phyloP scores from a whole-genome alignment of 176 grass and related monocot genomes.

The Calamus simplicifolius region DNA sequence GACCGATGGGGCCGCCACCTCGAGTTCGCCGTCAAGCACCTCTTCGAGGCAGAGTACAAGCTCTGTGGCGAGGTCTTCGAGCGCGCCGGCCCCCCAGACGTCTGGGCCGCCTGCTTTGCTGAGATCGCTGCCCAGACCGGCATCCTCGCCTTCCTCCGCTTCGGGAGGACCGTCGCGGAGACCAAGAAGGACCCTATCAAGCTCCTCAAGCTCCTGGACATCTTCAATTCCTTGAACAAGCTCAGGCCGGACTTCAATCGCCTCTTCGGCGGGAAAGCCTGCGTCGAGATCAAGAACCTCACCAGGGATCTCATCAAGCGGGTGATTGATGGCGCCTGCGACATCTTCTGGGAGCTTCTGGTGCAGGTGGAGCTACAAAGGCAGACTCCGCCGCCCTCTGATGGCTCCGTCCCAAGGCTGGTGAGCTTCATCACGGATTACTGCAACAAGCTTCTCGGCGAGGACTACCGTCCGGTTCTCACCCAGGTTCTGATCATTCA shows the following conservation, averaged over 20 bases:
- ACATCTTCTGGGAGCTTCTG: constrained; percentile 21
- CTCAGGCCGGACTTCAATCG: constrained; percentile 19
- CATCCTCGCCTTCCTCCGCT: constrained; percentile 57
- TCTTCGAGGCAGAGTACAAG: constrained; percentile 53
- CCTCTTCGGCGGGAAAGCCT: constrained; percentile 17
- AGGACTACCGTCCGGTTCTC: constrained; percentile 12
- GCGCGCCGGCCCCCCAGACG: constrained; percentile 19
- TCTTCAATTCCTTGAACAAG: constrained; percentile 17
- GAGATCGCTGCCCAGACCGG: constrained; percentile 37
- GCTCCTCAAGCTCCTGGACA: constrained; percentile 21
- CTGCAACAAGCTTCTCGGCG: constrained; percentile 12
- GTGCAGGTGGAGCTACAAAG: constrained; percentile 22
- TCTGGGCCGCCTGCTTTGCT: constrained; percentile 33
- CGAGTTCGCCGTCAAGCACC: constrained; percentile 45
- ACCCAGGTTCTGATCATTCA: constrained; percentile 16
- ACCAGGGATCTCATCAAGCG: constrained; percentile 20
- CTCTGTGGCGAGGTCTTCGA: constrained; percentile 56
- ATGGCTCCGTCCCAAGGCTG: constrained; percentile 16
- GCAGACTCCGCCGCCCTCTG: constrained; percentile 1
- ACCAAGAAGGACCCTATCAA: constrained; percentile 92
- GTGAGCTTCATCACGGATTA: constrained; percentile 22
- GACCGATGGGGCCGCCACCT: constrained; percentile 51
- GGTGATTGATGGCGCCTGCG: constrained; percentile 15
- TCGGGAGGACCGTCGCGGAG: constrained; percentile 40
- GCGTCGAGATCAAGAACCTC: constrained; percentile 13